phyloP scores from a whole-genome alignment of 805 yeast genomes.

The Lipomyces orientalis region DNA sequence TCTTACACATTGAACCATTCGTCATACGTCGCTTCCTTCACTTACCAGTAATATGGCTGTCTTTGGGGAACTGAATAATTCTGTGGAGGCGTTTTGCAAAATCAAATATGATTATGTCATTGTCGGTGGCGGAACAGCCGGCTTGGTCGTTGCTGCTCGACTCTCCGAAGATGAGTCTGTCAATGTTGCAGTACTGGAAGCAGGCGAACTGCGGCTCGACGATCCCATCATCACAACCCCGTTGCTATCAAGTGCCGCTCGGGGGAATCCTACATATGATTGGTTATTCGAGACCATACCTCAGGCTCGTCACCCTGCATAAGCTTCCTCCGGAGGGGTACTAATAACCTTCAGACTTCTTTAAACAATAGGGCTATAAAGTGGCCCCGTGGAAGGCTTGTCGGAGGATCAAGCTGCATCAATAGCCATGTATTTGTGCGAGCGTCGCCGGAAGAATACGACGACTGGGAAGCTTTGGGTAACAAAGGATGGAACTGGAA shows the following conservation, averaged over 20 bases:
- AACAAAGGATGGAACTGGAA: slow-evolving; percentile 45
- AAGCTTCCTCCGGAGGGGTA: not conserved
- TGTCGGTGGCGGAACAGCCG: slow-evolving; percentile 46
- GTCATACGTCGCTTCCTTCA: not conserved
- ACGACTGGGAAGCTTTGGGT: slow-evolving; percentile 43
- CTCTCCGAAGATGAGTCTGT: slow-evolving; percentile 44
- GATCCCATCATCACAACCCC: not conserved
- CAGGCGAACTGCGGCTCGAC: slow-evolving; percentile 34
- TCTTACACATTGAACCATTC: not conserved
- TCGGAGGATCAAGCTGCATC: slow-evolving; percentile 12
- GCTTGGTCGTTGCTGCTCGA: slow-evolving; percentile 45
- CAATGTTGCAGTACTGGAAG: slow-evolving; percentile 43
- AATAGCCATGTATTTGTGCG: not conserved
- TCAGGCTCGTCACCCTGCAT: not conserved
- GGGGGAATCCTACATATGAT: not conserved
- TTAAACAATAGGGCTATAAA: slow-evolving; percentile 1
- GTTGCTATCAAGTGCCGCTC: not conserved
- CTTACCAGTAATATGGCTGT: not conserved
- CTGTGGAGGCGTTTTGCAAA: not conserved
- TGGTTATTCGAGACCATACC: not conserved
- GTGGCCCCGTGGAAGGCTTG: slow-evolving; percentile 9
- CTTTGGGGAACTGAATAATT: not conserved
- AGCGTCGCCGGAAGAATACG: slow-evolving; percentile 29
- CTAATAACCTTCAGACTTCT: slow-evolving; percentile 1
- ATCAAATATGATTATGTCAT: slow-evolving; percentile 39